Conservation (phyloP, 352 stramenopile genomes). For the Phytophthora pini region DNA sequence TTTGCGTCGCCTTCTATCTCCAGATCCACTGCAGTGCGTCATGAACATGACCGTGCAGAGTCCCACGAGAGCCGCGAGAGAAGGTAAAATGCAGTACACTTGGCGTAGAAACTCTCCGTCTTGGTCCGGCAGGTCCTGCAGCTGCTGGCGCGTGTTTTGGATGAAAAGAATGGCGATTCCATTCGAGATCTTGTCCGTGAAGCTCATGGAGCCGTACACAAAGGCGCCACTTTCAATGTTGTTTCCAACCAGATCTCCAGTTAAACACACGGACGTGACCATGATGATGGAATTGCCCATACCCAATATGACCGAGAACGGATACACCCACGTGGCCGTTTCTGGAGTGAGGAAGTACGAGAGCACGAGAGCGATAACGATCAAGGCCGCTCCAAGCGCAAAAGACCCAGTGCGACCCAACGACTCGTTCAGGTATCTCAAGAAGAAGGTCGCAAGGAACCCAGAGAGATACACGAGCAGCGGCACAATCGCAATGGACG, state of each 20-base stretch:
- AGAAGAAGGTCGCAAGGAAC: conserved; percentile 80
- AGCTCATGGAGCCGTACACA: conserved; percentile 89
- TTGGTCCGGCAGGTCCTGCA: conserved; percentile 56
- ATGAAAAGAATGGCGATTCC: conserved; percentile 83
- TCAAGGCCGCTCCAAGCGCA: conserved; percentile 57
- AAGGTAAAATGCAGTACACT: conserved; percentile 77
- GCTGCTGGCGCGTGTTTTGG: conserved; percentile 80
- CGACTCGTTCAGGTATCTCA: conserved; percentile 78
- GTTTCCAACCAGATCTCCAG: conserved; percentile 83
- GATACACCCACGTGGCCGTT: conserved; percentile 76
- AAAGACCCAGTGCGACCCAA: conserved; percentile 79
- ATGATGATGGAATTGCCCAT: conserved; percentile 91
- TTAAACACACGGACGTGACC: conserved; percentile 86
- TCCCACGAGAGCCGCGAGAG: conserved; percentile 62
- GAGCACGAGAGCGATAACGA: conserved; percentile 55
- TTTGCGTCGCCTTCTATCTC: conserved; percentile 33
- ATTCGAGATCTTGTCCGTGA: conserved; percentile 90
- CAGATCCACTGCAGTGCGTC: conserved; percentile 59
- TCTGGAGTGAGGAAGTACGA: conserved; percentile 68
- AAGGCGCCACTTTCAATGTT: conserved; percentile 87
- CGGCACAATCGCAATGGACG: conserved; percentile 84
- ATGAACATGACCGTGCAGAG: conserved; percentile 78
- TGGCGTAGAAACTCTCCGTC: conserved; percentile 78
- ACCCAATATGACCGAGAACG: conserved; percentile 71
- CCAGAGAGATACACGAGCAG: conserved; percentile 85